Evolutionary conservation across 768 basidiomycete species (phyloP).

Genomic region (Suillus placidus): DNA sequence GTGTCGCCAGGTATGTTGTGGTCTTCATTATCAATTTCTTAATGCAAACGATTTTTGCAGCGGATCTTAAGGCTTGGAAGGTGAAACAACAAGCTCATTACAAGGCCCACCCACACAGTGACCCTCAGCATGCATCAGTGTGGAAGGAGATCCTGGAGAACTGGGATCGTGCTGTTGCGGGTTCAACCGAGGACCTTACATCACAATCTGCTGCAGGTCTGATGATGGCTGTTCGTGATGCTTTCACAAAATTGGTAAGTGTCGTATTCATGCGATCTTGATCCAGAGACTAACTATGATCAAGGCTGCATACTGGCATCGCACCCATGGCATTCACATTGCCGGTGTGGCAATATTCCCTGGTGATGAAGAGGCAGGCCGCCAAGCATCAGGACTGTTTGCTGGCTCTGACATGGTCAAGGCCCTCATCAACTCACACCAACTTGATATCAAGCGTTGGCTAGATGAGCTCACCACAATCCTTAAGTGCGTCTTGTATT

Average conservation of each 20-base stretch:
- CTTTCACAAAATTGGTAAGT: too few species aligned
- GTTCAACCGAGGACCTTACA: too few species aligned
- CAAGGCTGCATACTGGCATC: constrained; percentile 1
- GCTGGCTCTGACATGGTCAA: not conserved
- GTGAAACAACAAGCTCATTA: not conserved
- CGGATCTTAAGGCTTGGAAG: not conserved
- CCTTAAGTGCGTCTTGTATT: not conserved
- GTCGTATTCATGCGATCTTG: not conserved
- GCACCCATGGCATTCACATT: constrained; percentile 1
- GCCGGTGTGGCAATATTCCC: not conserved
- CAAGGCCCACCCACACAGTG: not conserved
- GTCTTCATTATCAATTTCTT: not conserved
- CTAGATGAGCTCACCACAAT: not conserved
- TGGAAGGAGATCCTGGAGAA: too few species aligned
- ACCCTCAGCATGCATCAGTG: not conserved
- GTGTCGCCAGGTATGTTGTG: not conserved
- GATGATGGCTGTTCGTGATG: too few species aligned
- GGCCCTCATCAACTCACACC: not conserved
- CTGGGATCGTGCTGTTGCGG: too few species aligned
- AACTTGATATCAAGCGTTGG: not conserved
- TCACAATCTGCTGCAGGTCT: too few species aligned
- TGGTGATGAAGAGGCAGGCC: not conserved
- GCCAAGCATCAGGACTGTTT: not conserved
- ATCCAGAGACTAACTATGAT: not conserved
- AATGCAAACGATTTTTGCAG: not conserved